These are phyloP conservation scores for Ploettnerulaceae sp. DNA, from an alignment of 2,329 filamentous ascomycete species.

Conservation along the genomic window DNA sequence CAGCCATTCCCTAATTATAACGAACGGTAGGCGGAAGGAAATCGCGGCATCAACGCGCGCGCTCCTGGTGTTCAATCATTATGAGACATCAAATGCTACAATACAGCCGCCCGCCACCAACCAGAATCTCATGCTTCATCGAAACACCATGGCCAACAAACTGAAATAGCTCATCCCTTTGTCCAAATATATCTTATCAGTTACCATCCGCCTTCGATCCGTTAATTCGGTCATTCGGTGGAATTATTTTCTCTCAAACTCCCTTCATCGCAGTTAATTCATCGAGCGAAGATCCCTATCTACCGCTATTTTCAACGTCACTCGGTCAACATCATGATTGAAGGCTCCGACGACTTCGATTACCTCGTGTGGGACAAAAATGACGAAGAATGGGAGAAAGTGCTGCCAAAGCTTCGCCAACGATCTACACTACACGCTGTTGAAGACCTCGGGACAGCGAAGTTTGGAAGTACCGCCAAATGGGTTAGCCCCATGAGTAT, in stretches of 20 bases:
- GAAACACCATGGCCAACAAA: too few species aligned
- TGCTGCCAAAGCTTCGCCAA: constrained; percentile 13
- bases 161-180: constrained; percentile 6
- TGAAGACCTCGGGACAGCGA: constrained; percentile 14
- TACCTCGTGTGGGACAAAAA: constrained; percentile 23
- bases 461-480: constrained; percentile 15
- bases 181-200: constrained; percentile 8
- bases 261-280: constrained; percentile 8
- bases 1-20: too few species aligned
- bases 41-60: too few species aligned
- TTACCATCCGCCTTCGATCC: constrained; percentile 10
- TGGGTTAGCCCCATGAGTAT: constrained; percentile 18
- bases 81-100: too few species aligned
- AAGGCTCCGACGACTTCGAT: constrained; percentile 18
- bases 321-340: neutral
- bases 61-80: too few species aligned
- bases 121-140: too few species aligned
- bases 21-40: too few species aligned
- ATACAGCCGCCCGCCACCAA: too few species aligned
- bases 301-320: constrained; percentile 12
- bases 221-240: constrained; percentile 12
- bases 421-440: constrained; percentile 9
- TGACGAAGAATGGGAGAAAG: constrained; percentile 21
- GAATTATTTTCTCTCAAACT: constrained; percentile 12
- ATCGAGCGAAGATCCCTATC: constrained; percentile 10